These are phyloP conservation scores for Syncephalastrum monosporum DNA, from an alignment of 371 early-diverging fungal species.

Conservation along the genomic window DNA sequence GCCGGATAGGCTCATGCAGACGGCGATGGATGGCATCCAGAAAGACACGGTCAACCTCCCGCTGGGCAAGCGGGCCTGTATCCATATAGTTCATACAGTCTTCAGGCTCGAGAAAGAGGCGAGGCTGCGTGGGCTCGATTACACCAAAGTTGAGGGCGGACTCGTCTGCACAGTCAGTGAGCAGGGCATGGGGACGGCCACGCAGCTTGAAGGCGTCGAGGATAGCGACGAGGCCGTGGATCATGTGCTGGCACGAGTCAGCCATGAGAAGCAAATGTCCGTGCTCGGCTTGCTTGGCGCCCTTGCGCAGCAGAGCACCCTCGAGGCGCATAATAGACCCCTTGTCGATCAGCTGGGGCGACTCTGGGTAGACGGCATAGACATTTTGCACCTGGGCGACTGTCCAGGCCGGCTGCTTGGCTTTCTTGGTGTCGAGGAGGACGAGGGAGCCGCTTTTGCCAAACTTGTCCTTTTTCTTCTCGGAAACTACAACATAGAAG, in stretches of 20 bases:
- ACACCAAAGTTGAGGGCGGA: constrained; percentile 37
- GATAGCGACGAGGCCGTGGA: constrained; percentile 36
- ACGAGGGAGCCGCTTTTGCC: constrained; percentile 12
- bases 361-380: constrained; percentile 74
- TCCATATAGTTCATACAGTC: constrained; percentile 25
- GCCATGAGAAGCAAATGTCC: constrained; percentile 46
- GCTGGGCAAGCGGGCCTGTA: constrained; percentile 1
- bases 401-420: constrained; percentile 50
- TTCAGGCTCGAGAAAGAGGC: constrained; percentile 34
- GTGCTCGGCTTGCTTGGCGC: constrained; percentile 11
- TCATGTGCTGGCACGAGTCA: constrained; percentile 33
- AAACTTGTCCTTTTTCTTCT: constrained; percentile 34
- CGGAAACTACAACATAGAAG: constrained; percentile 50
- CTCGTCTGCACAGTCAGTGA: constrained; percentile 21
- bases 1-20: constrained; percentile 15
- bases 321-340: constrained; percentile 47
- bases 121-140: constrained; percentile 14
- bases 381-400: constrained; percentile 58
- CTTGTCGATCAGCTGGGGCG: constrained; percentile 43
- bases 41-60: constrained; percentile 1
- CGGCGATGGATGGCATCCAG: constrained; percentile 13
- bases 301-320: constrained; percentile 23
- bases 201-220: constrained; percentile 52
- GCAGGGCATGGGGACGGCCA: constrained; percentile 37
- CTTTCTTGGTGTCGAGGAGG: constrained; percentile 55